Conservation (phyloP, 2,329 filamentous ascomycete genomes). For the Botrytis fabae region DNA sequence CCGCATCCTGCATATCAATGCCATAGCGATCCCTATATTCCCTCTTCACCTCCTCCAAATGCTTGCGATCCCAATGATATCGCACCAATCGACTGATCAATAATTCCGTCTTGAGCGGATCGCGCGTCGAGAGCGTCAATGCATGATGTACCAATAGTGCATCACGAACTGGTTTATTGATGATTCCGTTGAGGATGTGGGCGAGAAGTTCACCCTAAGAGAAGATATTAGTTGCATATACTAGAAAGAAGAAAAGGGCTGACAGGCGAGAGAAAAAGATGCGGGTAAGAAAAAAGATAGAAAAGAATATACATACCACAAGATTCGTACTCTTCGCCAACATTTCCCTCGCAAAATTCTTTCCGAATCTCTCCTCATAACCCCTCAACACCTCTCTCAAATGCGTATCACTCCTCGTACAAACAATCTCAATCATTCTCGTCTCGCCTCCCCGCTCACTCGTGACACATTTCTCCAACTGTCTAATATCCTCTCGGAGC, state of each 20-base stretch:
- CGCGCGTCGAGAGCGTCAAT: conserved; percentile 65
- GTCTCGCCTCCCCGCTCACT: conserved; percentile 81
- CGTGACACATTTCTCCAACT: conserved; percentile 66
- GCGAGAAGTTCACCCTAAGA: conserved; percentile 85
- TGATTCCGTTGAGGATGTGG: conserved; percentile 93
- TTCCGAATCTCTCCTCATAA: conserved; percentile 71
- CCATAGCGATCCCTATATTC: conserved; percentile 80
- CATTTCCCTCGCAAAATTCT: conserved; percentile 86
- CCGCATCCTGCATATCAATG: conserved; percentile 71
- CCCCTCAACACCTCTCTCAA: conserved; percentile 73
- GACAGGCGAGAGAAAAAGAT: conserved; percentile 17
- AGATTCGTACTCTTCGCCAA: conserved; percentile 88
- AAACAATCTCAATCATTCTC: conserved; percentile 81
- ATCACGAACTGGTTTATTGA: conserved; percentile 92
- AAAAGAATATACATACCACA: conserved; percentile 64
- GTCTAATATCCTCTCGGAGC: conserved; percentile 70
- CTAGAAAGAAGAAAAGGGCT: not conserved
- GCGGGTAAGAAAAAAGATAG: not conserved
- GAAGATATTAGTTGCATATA: not conserved
- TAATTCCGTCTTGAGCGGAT: conserved; percentile 76
- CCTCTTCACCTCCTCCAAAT: conserved; percentile 75
- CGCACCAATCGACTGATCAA: conserved; percentile 85
- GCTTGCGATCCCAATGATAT: conserved; percentile 86
- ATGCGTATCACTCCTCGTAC: conserved; percentile 78
- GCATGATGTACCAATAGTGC: conserved; percentile 90